A percentile compares a stretch with the other conserved stretches of the same genome.
Evolutionary conservation across 2,329 filamentous ascomycete genomes (phyloP).

Genomic region (Thielaviopsis euricoi): DNA sequence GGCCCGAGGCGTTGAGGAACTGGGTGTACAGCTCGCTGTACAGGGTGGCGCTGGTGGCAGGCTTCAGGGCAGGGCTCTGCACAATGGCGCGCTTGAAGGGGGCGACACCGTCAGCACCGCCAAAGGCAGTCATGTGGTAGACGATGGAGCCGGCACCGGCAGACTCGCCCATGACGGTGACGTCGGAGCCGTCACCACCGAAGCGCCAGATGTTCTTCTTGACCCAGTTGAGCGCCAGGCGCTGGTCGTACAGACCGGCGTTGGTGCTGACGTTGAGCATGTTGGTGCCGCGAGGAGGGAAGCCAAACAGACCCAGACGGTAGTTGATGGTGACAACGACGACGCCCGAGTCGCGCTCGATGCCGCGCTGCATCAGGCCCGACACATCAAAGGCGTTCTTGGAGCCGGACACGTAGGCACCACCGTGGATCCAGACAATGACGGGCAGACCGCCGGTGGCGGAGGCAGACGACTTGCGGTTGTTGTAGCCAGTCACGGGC

Average conservation of each 20-base stretch:
- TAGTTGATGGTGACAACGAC: constrained; percentile 28
- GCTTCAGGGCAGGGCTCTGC: constrained; percentile 13
- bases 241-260: constrained; percentile 31
- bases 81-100: constrained; percentile 32
- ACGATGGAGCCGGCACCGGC: constrained; percentile 26
- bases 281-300: constrained; percentile 25
- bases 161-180: constrained; percentile 27
- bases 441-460: constrained; percentile 18
- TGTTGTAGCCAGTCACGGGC: constrained; percentile 19
- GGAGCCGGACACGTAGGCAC: constrained; percentile 26
- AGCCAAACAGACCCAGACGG: constrained; percentile 30
- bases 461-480: constrained; percentile 17
- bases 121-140: constrained; percentile 17
- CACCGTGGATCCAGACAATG: constrained; percentile 27
- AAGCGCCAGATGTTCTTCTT: constrained; percentile 37
- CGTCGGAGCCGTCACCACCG: constrained; percentile 26
- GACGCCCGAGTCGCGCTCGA: constrained; percentile 16
- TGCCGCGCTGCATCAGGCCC: constrained; percentile 14
- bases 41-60: constrained; percentile 8
- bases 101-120: constrained; percentile 22
- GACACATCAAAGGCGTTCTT: constrained; percentile 24
- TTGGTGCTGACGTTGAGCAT: constrained; percentile 20
- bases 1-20: constrained; percentile 13
- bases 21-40: constrained; percentile 3
- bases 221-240: constrained; percentile 33